Base-by-base conservation (phyloP, 179 eudicot species). In the Vitellaria paradoxa region DNA sequence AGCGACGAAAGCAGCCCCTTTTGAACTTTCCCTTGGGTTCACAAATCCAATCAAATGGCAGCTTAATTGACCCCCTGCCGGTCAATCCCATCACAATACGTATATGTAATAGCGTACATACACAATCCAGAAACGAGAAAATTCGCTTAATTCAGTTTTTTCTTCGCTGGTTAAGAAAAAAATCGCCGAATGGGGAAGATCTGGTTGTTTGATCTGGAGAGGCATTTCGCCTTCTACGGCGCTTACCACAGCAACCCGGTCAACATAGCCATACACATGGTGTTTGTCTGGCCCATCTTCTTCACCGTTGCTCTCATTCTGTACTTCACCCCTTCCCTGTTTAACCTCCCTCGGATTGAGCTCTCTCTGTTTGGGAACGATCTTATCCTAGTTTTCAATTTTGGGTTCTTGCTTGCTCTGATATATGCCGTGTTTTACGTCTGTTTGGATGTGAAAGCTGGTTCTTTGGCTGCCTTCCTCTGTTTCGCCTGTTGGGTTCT, bases 281-380 rank as follows among this genome's bases (percentile, higher is more conserved):
- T 96, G 60, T 93, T 91, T 82, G 97, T 96, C 10, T 93, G 99
- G 99, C 99, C 99, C 57, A 86, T 96, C 65, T 68, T 89, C 3
- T 93, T 83, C 83, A 85, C 92, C 10, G 26, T 59, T 59, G 83
- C 88, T n/a, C 79, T 96, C 74, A 81, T 92, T 7, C 75, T 86
- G 4, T 56, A 90, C 81, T 92, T 84, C 64, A 87, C 89, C 62
- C 81, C 91, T 0, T 81, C 84, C 57, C 61, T 89, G 59, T 80
- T 89, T 47, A 77, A 50, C n/a, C 45, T 64, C 71, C 72, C 82
- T 21, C 77, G 55, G 3, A 65, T 82, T 47, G 68, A 53, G 53
- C 24, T 74, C 62, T 74, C 68, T 26, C 9, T 61, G 3, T 63
- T 47, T 15, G 77, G 77, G 21, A 69, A 13, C 23, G 76, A 57